Conservation (phyloP, 1,284 basidiomycete genomes). For the Phellinidium pouzarii region DNA sequence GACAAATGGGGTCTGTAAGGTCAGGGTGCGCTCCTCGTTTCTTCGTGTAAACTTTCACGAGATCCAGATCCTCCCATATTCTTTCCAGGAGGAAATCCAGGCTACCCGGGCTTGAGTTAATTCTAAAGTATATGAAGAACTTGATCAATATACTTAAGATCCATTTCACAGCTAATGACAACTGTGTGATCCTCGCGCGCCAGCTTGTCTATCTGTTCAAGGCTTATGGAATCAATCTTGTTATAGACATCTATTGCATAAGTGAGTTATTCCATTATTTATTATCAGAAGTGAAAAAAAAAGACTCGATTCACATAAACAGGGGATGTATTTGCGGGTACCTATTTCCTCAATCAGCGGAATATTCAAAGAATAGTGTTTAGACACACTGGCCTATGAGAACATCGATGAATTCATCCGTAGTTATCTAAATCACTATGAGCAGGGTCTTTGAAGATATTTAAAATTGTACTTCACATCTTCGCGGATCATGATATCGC, state of each 20-base stretch:
- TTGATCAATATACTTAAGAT: slow-evolving; percentile 61
- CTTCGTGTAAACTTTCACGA: slow-evolving; percentile 95
- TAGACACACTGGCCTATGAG: slow-evolving; percentile 59
- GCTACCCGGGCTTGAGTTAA: slow-evolving; percentile 35
- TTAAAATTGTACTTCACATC: slow-evolving; percentile 61
- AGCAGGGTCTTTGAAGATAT: slow-evolving; percentile 5
- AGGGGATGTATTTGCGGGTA: slow-evolving; percentile 92
- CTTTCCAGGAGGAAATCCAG: slow-evolving; percentile 83
- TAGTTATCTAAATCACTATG: slow-evolving; percentile 63
- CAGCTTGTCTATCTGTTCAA: slow-evolving; percentile 86
- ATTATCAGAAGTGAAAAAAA: neutral
- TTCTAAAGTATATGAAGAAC: neutral
- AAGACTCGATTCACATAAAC: slow-evolving; percentile 52
- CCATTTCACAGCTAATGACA: slow-evolving; percentile 92
- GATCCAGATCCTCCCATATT: slow-evolving; percentile 83
- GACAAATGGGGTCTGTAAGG: slow-evolving; percentile 86
- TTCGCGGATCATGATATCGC: slow-evolving; percentile 95
- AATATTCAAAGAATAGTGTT: neutral
- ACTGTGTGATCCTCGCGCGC: slow-evolving; percentile 84
- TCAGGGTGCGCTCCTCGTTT: slow-evolving; percentile 93
- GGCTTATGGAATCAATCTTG: slow-evolving; percentile 87
- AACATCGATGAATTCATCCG: slow-evolving; percentile 97
- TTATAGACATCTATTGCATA: slow-evolving; percentile 79
- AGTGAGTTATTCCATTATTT: slow-evolving; percentile 10
- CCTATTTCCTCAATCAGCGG: slow-evolving; percentile 35